Base-by-base conservation (phyloP, 108 stramenopile species). In the Fragilaria crotonensis region DNA sequence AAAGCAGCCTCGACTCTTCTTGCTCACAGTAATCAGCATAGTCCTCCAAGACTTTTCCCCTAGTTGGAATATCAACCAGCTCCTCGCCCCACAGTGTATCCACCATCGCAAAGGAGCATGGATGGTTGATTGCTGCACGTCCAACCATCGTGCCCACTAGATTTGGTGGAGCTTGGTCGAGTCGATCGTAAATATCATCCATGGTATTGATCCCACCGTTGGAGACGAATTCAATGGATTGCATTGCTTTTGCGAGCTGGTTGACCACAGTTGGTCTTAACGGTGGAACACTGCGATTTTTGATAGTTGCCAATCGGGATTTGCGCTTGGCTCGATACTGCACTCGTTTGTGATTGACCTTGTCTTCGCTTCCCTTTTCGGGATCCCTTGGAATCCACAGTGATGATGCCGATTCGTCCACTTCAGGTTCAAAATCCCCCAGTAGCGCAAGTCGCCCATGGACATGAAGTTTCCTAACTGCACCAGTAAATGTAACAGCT, bases 51-150 rank as follows among this genome's bases (percentile, higher is more conserved):
- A 71, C 62, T 20, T 58, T 28, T 26, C 45, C 45, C 1, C 75
- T 53, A 5, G 66, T 58, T 3, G 23, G n/a, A 21, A 11, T 0
- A 3, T 2, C 3, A 26, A 7, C 23, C 23, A 1, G 1, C 25
- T 4, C 21, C 19, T 29, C 1, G 0, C 20, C 18, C 65, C 66
- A 62, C 25, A 61, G 28, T n/a, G 20, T 21, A 62, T 76, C 75
- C 9, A 61, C 75, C 4, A 26, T 11, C 3, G 66, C 70, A 59
- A 76, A 76, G 28, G 70, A 57, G 49, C 75, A 76, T 28, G 75
- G 75, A 67, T 76, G 75, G 45, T 76, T 76, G 57, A 76, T 71
- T 19, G 56, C 60, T 25, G 70, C 70, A 30, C 75, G 66, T 19
- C 75, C 75, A 0, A 76, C 75, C 75, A 76, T 76, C 21, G 67